A percentile compares a stretch with the other conserved stretches of the same genome.
Conservation (phyloP, 805 yeast genomes). For the Cyberlindnera euphorbiiphila region DNA sequence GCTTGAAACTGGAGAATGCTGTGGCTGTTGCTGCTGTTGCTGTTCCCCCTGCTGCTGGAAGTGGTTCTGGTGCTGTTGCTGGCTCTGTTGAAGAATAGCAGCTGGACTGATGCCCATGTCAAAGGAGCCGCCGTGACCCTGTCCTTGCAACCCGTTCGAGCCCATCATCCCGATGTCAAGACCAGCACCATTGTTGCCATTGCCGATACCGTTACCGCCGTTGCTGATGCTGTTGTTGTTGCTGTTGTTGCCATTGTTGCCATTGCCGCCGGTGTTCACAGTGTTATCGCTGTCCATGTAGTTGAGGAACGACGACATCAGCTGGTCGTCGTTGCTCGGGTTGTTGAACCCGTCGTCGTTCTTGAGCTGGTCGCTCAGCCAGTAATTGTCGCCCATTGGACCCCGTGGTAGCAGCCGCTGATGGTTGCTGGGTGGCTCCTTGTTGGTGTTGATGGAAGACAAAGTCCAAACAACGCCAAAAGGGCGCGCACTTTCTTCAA, state of each 20-base stretch:
- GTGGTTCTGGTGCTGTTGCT: conserved; percentile 15
- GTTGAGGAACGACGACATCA: conserved; percentile 46
- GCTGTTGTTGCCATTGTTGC: conserved; percentile 19
- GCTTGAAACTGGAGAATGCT: conserved; percentile 19
- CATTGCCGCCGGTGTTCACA: conserved; percentile 4
- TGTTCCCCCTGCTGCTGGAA: conserved; percentile 14
- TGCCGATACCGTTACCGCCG: conserved; percentile 1
- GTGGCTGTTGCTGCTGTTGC: conserved; percentile 15
- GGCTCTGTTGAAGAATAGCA: conserved; percentile 20
- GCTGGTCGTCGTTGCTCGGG: conserved; percentile 21
- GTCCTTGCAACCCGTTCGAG: too few relatives aligned
- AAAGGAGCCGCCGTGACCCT: conserved; percentile 16
- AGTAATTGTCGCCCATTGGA: conserved; percentile 28
- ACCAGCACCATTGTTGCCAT: too few relatives aligned
- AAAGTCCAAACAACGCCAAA: too few relatives aligned
- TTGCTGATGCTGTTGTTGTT: conserved; percentile 17
- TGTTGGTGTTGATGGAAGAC: too few relatives aligned
- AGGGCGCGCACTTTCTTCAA: too few relatives aligned
- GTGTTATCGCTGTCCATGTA: conserved; percentile 40
- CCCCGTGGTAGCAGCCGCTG: too few relatives aligned
- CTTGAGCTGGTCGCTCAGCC: conserved; percentile 27
- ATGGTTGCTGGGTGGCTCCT: too few relatives aligned
- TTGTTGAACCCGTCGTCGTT: conserved; percentile 22
- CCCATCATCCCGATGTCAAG: too few relatives aligned
- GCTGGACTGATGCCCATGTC: conserved; percentile 23